Evolutionary conservation across 768 basidiomycete genomes (phyloP).

Genomic region (Hericium alpestre): DNA sequence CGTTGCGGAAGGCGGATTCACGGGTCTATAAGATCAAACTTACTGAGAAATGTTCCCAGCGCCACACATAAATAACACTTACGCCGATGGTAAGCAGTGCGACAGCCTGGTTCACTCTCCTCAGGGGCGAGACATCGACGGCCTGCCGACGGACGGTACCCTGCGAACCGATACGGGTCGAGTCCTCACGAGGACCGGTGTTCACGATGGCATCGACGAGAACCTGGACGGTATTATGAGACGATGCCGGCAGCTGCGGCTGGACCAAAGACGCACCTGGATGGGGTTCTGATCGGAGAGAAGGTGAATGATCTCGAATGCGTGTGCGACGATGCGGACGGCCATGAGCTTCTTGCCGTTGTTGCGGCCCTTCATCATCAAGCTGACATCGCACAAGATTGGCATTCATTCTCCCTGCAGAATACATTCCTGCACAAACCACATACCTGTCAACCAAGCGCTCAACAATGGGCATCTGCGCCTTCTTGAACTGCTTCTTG

Average conservation of each 20-base stretch:
- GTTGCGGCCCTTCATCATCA: slow-evolving; percentile 99
- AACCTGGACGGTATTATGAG: slow-evolving; percentile 35
- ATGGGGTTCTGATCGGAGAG: slow-evolving; percentile 99
- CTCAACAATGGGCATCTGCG: slow-evolving; percentile 99
- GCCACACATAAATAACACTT: slow-evolving; percentile 24
- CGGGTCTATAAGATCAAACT: slow-evolving; percentile 58
- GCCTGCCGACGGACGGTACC: slow-evolving; percentile 99
- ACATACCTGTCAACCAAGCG: slow-evolving; percentile 92
- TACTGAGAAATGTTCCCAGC: not conserved
- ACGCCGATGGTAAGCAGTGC: slow-evolving; percentile 93
- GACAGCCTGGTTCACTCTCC: slow-evolving; percentile 96
- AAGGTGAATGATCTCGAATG: slow-evolving; percentile 99
- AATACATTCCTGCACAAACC: too few relatives aligned
- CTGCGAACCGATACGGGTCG: slow-evolving; percentile 98
- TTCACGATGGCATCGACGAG: slow-evolving; percentile 98
- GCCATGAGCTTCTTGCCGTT: slow-evolving; percentile 99
- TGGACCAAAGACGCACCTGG: slow-evolving; percentile 49
- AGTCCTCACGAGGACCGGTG: slow-evolving; percentile 99
- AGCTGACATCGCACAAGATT: slow-evolving; percentile 30
- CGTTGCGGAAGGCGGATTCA: slow-evolving; percentile 99
- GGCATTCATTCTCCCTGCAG: not conserved
- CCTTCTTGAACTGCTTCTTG: slow-evolving; percentile 99
- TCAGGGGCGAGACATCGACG: slow-evolving; percentile 97
- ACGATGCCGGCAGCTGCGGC: not conserved
- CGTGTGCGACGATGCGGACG: slow-evolving; percentile 97